Conservation (phyloP, 306 rosid species). For the Spatholobus suberectus region DNA sequence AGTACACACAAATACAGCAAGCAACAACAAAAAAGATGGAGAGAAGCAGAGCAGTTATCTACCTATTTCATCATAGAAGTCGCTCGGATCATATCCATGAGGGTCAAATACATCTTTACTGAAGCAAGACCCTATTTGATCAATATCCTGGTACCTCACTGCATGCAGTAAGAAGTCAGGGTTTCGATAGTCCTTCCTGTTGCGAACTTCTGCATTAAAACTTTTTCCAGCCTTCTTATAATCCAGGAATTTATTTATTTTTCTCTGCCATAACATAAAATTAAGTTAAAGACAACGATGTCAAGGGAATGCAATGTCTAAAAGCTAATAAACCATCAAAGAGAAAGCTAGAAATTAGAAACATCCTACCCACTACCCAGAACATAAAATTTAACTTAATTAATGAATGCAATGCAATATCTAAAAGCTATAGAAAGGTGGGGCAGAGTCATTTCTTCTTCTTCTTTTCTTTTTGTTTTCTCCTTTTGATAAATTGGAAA, state of each 20-base stretch:
- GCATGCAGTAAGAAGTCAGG: conserved; percentile 96
- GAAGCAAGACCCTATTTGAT: conserved; percentile 96
- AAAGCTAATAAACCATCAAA: conserved; percentile 9
- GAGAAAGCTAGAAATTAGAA: conserved; percentile 6
- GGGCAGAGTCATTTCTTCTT: background rate
- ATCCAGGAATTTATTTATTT: conserved; percentile 85
- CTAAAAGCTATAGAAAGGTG: background rate
- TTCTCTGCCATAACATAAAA: conserved; percentile 64
- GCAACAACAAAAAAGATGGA: background rate
- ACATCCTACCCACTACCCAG: background rate
- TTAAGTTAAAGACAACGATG: conserved; percentile 17
- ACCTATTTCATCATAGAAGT: conserved; percentile 94
- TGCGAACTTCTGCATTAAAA: conserved; percentile 94
- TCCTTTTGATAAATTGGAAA: conserved; percentile 4
- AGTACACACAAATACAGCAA: background rate
- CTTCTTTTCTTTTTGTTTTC: background rate
- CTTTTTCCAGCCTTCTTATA: conserved; percentile 90
- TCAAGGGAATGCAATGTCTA: background rate
- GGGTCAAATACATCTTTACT: conserved; percentile 96
- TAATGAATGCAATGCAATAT: background rate
- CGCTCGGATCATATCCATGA: conserved; percentile 88
- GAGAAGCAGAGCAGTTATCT: conserved; percentile 40
- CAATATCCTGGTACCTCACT: conserved; percentile 95
- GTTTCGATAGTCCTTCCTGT: conserved; percentile 90
- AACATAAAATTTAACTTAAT: background rate